These are phyloP conservation scores for Eucalyptus dawsonii DNA, from an alignment of 345 rosid species.

Conservation along the genomic window DNA sequence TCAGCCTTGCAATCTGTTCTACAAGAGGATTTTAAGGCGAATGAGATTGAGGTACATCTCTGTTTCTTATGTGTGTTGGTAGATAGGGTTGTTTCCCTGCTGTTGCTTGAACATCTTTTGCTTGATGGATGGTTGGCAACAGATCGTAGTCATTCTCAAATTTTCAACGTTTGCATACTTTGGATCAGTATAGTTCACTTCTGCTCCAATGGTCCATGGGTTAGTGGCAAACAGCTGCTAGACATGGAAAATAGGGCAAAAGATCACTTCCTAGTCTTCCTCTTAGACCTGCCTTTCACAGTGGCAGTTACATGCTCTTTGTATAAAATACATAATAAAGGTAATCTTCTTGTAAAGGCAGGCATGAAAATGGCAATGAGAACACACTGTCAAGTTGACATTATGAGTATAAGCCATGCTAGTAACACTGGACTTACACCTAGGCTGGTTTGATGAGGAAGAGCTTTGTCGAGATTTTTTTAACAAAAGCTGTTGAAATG, in stretches of 20 bases:
- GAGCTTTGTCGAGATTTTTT: not conserved
- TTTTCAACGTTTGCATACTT: not conserved
- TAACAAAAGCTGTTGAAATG: not conserved
- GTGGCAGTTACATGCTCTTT: not conserved
- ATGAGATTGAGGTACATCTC: constrained; percentile 44
- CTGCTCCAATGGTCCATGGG: not conserved
- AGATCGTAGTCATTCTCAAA: not conserved
- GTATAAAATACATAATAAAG: not conserved
- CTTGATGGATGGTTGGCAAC: not conserved
- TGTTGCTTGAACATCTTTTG: not conserved
- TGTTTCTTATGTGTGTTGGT: not conserved
- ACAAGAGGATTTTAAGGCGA: constrained; percentile 67
- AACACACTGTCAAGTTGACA: not conserved
- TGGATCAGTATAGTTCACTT: not conserved
- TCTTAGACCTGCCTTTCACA: not conserved
- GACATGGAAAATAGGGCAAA: not conserved
- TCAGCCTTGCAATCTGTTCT: constrained; percentile 64
- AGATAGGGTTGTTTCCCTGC: not conserved
- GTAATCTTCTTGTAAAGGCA: not conserved
- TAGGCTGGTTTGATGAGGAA: not conserved
- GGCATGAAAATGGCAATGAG: not conserved
- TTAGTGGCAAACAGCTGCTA: not conserved
- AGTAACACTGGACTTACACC: not conserved
- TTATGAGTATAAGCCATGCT: not conserved
- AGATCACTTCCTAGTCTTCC: not conserved